These are phyloP conservation scores for Amborella trichopoda DNA, from an alignment of 164 flowering plant genomes.

Conservation along the genomic window DNA sequence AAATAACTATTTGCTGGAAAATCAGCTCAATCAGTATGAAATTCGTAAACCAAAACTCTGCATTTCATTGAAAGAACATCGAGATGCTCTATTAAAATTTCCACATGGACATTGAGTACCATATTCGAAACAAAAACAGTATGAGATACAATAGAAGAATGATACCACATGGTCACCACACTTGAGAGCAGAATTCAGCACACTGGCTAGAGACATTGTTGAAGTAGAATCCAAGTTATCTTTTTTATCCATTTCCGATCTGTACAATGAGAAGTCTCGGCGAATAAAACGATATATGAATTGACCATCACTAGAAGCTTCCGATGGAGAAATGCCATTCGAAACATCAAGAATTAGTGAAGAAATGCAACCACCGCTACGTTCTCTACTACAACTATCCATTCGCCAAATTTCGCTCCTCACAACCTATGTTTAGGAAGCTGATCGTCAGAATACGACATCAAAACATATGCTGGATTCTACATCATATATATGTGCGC, in stretches of 20 bases:
- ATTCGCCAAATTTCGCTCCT: conserved; percentile 45
- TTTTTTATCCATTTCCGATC: conserved; percentile 9
- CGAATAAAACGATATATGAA: conserved; percentile 61
- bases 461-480: too few species aligned
- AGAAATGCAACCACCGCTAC: conserved; percentile 26
- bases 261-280: conserved; percentile 15
- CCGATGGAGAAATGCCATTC: conserved; percentile 18
- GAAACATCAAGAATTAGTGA: conserved; percentile 66
- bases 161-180: conserved; percentile 87
- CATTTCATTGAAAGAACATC: too few species aligned
- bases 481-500: too few species aligned
- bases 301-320: conserved; percentile 25
- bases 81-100: too few species aligned
- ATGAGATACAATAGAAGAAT: too few species aligned
- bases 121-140: too few species aligned
- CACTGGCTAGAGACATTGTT: conserved; percentile 10
- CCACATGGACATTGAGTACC: too few species aligned
- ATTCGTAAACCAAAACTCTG: too few species aligned
- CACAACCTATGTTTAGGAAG: conserved; percentile 28
- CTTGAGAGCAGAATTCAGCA: conserved; percentile 41
- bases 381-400: conserved; percentile 19
- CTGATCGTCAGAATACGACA: too few species aligned
- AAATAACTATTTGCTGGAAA: too few species aligned
- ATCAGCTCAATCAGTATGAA: too few species aligned
- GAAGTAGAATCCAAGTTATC: conserved; percentile 13